Evolutionary conservation across 495 filamentous ascomycete genomes (phyloP).

Genomic region (Lophiotrema nucula): DNA sequence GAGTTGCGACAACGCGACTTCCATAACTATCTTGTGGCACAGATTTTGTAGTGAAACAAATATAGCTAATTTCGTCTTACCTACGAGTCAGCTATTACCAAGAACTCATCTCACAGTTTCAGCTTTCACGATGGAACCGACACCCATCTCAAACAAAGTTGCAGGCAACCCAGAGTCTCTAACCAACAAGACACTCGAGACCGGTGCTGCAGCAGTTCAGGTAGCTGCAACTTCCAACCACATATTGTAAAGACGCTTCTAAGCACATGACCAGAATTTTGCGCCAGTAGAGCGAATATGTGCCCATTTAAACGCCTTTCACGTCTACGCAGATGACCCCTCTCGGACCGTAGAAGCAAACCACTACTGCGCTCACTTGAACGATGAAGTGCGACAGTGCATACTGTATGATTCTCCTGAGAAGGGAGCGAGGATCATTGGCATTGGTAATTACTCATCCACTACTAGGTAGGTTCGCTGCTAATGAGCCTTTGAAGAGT

Average conservation of each 20-base stretch:
- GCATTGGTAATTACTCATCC: conserved; percentile 47
- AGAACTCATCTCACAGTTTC: not conserved
- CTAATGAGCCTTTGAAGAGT: too few species aligned
- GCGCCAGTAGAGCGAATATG: conserved; percentile 73
- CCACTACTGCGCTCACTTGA: conserved; percentile 82
- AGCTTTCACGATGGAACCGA: conserved; percentile 23
- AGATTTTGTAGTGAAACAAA: too few species aligned
- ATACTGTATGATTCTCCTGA: conserved; percentile 74
- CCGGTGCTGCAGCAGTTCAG: conserved; percentile 60
- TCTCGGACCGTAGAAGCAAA: conserved; percentile 70
- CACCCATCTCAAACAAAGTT: conserved; percentile 40
- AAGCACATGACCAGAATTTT: conserved; percentile 55
- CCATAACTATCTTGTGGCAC: too few species aligned
- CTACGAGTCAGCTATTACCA: not conserved
- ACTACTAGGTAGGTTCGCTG: too few species aligned
- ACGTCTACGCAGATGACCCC: conserved; percentile 71
- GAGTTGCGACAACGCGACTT: too few species aligned
- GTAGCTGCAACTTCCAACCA: conserved; percentile 27
- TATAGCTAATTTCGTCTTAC: not conserved
- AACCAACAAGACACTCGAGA: conserved; percentile 64
- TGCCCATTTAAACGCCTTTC: conserved; percentile 83
- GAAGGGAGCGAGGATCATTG: conserved; percentile 70
- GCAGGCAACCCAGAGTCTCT: conserved; percentile 53
- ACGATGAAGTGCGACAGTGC: conserved; percentile 68
- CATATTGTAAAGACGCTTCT: not conserved